Evolutionary conservation across 306 rosid species (phyloP).

Genomic region (Quercus alba): DNA sequence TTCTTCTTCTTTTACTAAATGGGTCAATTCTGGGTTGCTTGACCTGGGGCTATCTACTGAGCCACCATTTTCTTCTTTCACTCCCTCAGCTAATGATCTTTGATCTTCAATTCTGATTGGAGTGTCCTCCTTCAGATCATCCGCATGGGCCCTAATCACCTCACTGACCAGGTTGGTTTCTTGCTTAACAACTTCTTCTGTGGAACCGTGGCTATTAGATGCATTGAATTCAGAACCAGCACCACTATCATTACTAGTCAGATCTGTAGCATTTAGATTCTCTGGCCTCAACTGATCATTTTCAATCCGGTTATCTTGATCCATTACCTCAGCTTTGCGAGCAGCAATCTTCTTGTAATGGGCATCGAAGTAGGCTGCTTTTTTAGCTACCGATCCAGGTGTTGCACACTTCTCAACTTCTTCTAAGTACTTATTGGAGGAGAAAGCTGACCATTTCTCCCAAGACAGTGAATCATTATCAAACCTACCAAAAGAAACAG

Average conservation of each 20-base stretch:
- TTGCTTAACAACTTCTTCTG: constrained; percentile 21
- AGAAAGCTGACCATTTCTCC: constrained; percentile 98
- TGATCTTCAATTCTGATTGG: constrained; percentile 31
- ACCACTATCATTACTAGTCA: constrained; percentile 16
- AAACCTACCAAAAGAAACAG: constrained; percentile 91
- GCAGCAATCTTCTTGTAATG: constrained; percentile 97
- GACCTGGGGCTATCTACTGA: constrained; percentile 29
- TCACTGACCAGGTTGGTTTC: constrained; percentile 30
- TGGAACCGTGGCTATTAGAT: constrained; percentile 23
- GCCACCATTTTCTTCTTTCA: constrained; percentile 35
- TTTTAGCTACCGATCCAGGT: constrained; percentile 96
- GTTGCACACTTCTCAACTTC: constrained; percentile 96
- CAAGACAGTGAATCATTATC: constrained; percentile 88
- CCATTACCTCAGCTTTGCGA: constrained; percentile 68
- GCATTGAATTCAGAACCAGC: constrained; percentile 32
- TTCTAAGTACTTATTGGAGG: constrained; percentile 89
- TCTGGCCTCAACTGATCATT: constrained; percentile 35
- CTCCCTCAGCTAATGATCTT: constrained; percentile 33
- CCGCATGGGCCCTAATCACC: constrained; percentile 13
- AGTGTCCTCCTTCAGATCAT: constrained; percentile 40
- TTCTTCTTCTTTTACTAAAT: constrained; percentile 32
- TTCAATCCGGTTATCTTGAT: constrained; percentile 54
- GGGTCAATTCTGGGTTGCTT: constrained; percentile 41
- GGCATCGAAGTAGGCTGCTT: constrained; percentile 92
- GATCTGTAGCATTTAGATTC: constrained; percentile 47